Evolutionary conservation across 257 asterid genomes (phyloP).

Genomic region (Capsicum chinense): DNA sequence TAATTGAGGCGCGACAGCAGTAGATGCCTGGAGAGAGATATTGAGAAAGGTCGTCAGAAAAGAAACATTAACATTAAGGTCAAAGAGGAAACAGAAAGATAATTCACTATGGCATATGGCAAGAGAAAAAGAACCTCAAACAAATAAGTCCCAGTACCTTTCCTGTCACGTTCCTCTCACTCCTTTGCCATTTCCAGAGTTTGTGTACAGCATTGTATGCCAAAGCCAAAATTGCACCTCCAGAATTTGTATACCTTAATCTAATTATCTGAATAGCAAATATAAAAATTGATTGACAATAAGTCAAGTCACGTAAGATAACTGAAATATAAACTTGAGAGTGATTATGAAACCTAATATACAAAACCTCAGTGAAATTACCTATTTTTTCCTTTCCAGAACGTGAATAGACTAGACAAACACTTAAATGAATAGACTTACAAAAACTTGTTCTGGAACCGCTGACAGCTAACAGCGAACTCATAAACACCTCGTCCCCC

Average conservation of each 20-base stretch:
- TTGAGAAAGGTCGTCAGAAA: not conserved
- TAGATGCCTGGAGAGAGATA: conserved; percentile 51
- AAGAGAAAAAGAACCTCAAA: conserved; percentile 18
- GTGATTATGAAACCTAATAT: not conserved
- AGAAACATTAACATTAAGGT: not conserved
- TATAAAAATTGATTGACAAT: not conserved
- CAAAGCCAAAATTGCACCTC: conserved; percentile 63
- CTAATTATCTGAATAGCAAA: conserved; percentile 54
- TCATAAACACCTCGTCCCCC: not conserved
- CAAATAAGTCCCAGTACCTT: conserved; percentile 45
- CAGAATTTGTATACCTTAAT: conserved; percentile 66
- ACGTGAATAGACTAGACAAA: not conserved
- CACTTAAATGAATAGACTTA: not conserved
- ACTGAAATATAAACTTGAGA: not conserved
- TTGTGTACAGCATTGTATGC: conserved; percentile 68
- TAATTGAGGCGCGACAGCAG: conserved; percentile 55
- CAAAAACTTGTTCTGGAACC: not conserved
- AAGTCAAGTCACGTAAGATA: not conserved
- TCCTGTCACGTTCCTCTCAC: conserved; percentile 51
- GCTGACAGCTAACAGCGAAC: not conserved
- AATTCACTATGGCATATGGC: not conserved
- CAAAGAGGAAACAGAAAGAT: not conserved
- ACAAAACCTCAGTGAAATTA: not conserved
- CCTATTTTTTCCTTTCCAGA: not conserved
- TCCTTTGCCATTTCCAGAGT: conserved; percentile 75